phyloP scores from a whole-genome alignment of 805 yeast genomes.

The Metschnikowia vanudenii region DNA sequence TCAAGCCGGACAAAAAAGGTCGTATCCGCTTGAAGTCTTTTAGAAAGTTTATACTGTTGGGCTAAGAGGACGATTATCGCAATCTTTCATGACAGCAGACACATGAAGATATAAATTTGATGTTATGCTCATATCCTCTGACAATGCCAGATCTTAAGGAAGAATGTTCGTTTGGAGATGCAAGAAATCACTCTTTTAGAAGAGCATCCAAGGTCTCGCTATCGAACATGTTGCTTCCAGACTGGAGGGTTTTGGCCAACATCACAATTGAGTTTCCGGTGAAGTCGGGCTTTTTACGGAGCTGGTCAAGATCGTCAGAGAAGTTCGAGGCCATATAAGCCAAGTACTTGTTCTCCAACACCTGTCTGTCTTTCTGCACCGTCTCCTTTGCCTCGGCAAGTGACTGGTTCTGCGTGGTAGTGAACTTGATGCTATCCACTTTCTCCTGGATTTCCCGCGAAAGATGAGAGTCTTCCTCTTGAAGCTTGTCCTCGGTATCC shows the following conservation, averaged over 20 bases:
- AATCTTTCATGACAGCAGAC: no score
- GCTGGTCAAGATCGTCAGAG: constrained; percentile 57
- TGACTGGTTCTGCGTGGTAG: constrained; percentile 21
- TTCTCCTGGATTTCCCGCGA: constrained; percentile 21
- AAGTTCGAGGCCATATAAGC: constrained; percentile 55
- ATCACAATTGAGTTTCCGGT: constrained; percentile 52
- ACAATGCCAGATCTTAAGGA: no score
- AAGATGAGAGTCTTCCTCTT: constrained; percentile 11
- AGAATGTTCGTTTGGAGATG: not conserved
- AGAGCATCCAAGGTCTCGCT: constrained; percentile 43
- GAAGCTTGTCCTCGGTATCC: constrained; percentile 19
- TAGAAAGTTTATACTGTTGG: no score
- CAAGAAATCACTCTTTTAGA: constrained; percentile 3
- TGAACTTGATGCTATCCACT: constrained; percentile 26
- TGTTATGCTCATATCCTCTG: no score
- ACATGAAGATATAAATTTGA: no score
- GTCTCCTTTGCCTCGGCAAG: constrained; percentile 23
- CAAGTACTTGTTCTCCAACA: constrained; percentile 51
- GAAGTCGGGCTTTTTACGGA: constrained; percentile 66
- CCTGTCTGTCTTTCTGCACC: constrained; percentile 30
- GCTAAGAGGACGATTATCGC: no score
- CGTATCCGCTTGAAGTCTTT: no score
- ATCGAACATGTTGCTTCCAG: constrained; percentile 59
- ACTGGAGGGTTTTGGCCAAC: constrained; percentile 57
- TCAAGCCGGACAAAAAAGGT: no score